These are phyloP conservation scores for Chenopodium formosanum DNA, from an alignment of 148 eudicot species.

Conservation along the genomic window DNA sequence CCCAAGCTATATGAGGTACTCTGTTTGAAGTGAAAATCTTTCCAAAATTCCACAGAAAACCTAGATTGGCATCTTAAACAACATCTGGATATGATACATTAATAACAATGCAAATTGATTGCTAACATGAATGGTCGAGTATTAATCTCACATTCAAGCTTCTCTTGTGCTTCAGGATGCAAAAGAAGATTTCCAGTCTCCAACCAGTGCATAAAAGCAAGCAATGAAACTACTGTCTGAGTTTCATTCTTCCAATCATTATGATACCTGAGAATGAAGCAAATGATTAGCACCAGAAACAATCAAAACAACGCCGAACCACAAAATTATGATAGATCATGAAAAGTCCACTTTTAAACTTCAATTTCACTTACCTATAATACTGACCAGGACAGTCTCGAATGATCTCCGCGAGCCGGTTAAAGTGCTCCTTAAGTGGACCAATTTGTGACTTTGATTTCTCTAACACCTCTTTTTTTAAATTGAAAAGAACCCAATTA, in stretches of 20 bases:
- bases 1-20: background rate
- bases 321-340: background rate
- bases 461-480: slow-evolving; percentile 65
- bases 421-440: slow-evolving; percentile 56
- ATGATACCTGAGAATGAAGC: slow-evolving; percentile 56
- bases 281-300: background rate
- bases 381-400: slow-evolving; percentile 83
- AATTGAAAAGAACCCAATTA: background rate
- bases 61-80: background rate
- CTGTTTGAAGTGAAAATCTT: background rate
- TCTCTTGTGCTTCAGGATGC: slow-evolving; percentile 80
- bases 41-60: background rate
- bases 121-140: background rate
- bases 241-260: slow-evolving; percentile 94
- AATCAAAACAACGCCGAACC: background rate
- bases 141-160: slow-evolving; percentile 70
- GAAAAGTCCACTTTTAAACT: background rate
- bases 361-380: slow-evolving; percentile 54
- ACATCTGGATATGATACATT: background rate
- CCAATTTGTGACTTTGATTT: slow-evolving; percentile 70
- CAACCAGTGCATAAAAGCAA: slow-evolving; percentile 93
- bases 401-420: slow-evolving; percentile 71
- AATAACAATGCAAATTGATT: background rate
- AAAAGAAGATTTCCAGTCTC: slow-evolving; percentile 83
- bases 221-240: slow-evolving; percentile 69